Percentiles rank a stretch among this genome's conserved stretches.
Conservation (phyloP, 768 basidiomycete species). For the Lyophyllum semitale region DNA sequence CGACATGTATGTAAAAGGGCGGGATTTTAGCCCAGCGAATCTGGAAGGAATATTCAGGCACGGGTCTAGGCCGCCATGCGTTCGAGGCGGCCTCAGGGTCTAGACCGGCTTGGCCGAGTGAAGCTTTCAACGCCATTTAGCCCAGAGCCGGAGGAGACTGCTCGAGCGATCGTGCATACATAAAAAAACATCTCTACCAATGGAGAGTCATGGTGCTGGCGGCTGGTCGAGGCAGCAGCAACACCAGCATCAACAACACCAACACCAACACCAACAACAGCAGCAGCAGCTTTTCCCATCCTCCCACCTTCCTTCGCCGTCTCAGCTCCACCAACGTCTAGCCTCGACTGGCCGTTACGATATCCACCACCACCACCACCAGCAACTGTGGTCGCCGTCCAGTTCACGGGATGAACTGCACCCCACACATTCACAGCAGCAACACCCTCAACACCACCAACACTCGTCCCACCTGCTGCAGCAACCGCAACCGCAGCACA, state of each 20-base stretch:
- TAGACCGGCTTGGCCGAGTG: neutral
- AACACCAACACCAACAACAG: constrained; percentile 10
- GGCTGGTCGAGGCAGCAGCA: constrained; percentile 12
- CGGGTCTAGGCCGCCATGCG: constrained; percentile 2
- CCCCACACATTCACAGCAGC: constrained; percentile 19
- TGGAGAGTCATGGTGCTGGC: constrained; percentile 7
- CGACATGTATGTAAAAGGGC: too few relatives aligned
- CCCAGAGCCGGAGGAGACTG: neutral
- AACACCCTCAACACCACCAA: constrained; percentile 1
- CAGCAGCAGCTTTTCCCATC: constrained; percentile 18
- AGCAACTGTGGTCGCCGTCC: constrained; percentile 25
- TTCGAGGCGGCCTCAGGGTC: neutral
- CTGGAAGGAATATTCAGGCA: neutral
- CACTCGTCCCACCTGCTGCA: constrained; percentile 24
- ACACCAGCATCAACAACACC: neutral
- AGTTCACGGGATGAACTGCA: constrained; percentile 44
- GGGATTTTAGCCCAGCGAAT: neutral
- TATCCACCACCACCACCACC: neutral
- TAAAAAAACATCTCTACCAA: constrained; percentile 4
- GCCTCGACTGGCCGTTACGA: neutral
- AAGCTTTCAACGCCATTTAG: neutral
- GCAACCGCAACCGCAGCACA: constrained; percentile 23
- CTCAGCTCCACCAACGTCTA: constrained; percentile 16
- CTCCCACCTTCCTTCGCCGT: constrained; percentile 21
- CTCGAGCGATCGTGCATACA: neutral